Conservation (phyloP, 192 early-diverging fungal genomes). For the Paraglomus brasilianum region DNA sequence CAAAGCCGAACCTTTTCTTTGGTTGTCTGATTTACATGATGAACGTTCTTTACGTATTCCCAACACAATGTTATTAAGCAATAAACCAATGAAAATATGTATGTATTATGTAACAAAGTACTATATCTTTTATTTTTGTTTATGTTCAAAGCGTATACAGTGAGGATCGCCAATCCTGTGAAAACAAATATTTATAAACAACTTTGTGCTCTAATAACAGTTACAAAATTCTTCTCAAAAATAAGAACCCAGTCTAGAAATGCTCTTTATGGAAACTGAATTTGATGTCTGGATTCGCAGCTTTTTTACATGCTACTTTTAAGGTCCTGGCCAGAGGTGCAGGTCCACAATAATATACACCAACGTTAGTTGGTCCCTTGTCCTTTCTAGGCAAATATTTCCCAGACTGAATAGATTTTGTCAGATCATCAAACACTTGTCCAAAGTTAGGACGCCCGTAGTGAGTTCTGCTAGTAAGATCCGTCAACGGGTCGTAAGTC, state of each 20-base stretch:
- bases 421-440: constrained; percentile 60
- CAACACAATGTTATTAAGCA: too few relatives aligned
- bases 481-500: constrained; percentile 66
- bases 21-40: too few relatives aligned
- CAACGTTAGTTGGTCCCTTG: constrained; percentile 58
- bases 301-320: constrained; percentile 43
- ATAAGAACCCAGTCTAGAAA: constrained; percentile 43
- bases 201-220: too few relatives aligned
- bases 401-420: constrained; percentile 36
- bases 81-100: too few relatives aligned
- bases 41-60: too few relatives aligned
- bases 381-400: constrained; percentile 46
- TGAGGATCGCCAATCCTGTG: too few relatives aligned
- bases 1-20: too few relatives aligned
- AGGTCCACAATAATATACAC: constrained; percentile 86
- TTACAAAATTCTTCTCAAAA: too few relatives aligned
- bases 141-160: too few relatives aligned
- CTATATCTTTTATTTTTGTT: too few relatives aligned
- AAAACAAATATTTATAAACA: too few relatives aligned
- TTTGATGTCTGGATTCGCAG: constrained; percentile 46
- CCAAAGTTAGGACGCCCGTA: constrained; percentile 80
- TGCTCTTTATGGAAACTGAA: constrained; percentile 72
- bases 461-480: constrained; percentile 63
- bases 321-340: constrained; percentile 60
- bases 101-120: too few relatives aligned